phyloP scores from a whole-genome alignment of 2,329 filamentous ascomycete genomes.

The Pezicula radicicola region DNA sequence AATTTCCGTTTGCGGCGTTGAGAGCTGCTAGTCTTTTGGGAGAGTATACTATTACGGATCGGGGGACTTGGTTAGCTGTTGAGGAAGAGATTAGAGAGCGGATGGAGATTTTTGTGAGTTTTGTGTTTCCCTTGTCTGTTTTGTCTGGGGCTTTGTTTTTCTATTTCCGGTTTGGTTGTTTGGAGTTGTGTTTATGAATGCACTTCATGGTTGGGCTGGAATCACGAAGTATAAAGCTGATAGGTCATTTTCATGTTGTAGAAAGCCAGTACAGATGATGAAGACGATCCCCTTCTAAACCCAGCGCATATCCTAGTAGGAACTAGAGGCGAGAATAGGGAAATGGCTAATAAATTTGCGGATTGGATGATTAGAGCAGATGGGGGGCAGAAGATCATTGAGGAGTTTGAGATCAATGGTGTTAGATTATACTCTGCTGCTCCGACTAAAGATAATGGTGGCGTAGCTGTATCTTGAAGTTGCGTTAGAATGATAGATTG shows the following conservation, averaged over 20 bases:
- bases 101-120: slow-evolving; percentile 30
- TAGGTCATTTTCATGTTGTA: slow-evolving; percentile 9
- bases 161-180: neutral
- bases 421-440: slow-evolving; percentile 34
- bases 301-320: slow-evolving; percentile 40
- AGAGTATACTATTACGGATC: slow-evolving; percentile 46
- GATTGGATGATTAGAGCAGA: slow-evolving; percentile 34
- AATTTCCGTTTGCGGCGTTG: slow-evolving; percentile 43
- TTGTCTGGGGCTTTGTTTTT: neutral
- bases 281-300: slow-evolving; percentile 36
- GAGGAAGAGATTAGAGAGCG: slow-evolving; percentile 28
- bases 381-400: slow-evolving; percentile 35
- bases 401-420: slow-evolving; percentile 33
- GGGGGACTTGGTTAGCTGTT: slow-evolving; percentile 41
- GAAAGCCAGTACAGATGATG: slow-evolving; percentile 32
- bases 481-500: too few relatives aligned
- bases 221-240: neutral
- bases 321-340: slow-evolving; percentile 29
- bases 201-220: too few relatives aligned
- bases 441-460: slow-evolving; percentile 14
- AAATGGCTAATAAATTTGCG: slow-evolving; percentile 33
- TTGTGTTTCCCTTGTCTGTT: neutral
- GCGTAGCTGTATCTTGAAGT: too few relatives aligned
- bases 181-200: too few relatives aligned
- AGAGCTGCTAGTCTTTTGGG: slow-evolving; percentile 36